Percentiles rank a stretch among this genome's conserved stretches.
These are phyloP conservation scores for Calycina herbarum DNA, from an alignment of 2,329 filamentous ascomycete genomes.

Conservation along the genomic window DNA sequence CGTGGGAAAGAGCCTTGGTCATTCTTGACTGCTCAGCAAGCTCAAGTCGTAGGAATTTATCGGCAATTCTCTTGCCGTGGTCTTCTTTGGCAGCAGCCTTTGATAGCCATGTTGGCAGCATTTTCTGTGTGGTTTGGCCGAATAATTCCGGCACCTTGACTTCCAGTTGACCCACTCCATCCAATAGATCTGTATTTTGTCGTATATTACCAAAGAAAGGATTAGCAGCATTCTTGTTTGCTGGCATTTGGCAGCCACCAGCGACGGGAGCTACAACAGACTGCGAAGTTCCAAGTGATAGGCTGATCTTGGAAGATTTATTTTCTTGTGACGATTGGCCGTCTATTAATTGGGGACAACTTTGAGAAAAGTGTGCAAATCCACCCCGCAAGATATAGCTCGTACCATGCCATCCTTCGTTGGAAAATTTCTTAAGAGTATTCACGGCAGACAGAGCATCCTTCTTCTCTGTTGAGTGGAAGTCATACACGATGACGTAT, in stretches of 20 bases:
- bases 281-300: conserved; percentile 49
- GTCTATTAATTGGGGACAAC: conserved; percentile 67
- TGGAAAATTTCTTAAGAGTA: conserved; percentile 89
- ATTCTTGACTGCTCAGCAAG: conserved; percentile 87
- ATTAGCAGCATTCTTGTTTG: conserved; percentile 66
- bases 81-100: conserved; percentile 66
- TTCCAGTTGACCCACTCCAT: conserved; percentile 82
- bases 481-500: conserved; percentile 86
- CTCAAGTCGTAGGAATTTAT: conserved; percentile 83
- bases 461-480: conserved; percentile 71
- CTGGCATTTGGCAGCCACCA: conserved; percentile 82
- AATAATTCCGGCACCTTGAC: conserved; percentile 58
- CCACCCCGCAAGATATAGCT: conserved; percentile 79
- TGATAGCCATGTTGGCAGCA: conserved; percentile 74
- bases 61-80: conserved; percentile 76
- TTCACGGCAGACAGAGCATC: conserved; percentile 81
- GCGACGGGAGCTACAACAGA: conserved; percentile 72
- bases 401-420: conserved; percentile 75
- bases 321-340: conserved; percentile 41
- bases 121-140: conserved; percentile 43
- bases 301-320: conserved; percentile 44
- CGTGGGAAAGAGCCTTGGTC: conserved; percentile 71
- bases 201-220: conserved; percentile 96
- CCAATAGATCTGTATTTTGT: conserved; percentile 93
- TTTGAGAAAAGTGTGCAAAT: conserved; percentile 70